Evolutionary conservation across 1,139 yeast species (phyloP), one percentile per base, ranked within the genome.

Genomic region (Scheffersomyces titani): DNA sequence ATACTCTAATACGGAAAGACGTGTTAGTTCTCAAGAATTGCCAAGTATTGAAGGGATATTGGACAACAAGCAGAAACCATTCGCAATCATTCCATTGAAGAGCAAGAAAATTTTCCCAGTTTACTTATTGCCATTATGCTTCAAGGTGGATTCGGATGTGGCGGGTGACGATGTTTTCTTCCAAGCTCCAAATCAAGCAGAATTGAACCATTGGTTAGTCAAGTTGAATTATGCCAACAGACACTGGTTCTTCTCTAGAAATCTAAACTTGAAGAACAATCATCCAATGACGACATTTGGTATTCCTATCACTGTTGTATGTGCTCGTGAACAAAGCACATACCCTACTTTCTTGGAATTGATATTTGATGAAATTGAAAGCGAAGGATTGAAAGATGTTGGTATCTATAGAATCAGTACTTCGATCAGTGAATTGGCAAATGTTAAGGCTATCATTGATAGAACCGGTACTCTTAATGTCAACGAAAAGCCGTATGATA

Each of bases 381-480:
- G 78, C 36, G 85, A 93, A 55, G 98, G 98, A 0, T 71, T 94
- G 46, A 91, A 90, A 61, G 98, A 93, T 69, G 91, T 92, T 58
- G 99, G 99, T 21, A 78, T 94, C 20, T 94, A 94, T 71, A 86
- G 99, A 70, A 90, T 93, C 60, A 91, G 97, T 58, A 96, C 98
- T 0, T 91, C 98, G 0, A 76, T 92, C 51, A 90, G 91, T 51
- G 91, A 92, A 55, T 86, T 94, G 60, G 85, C 83, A 59, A 82
- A 85, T 24, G 79, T 92, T 59, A 91, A 88, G 69, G 76, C 80
- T 11, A 87, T 87, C 47, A 90, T 94, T 69, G 97, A 94, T 71
- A 83, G 82, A 59, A 83, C 85, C 36, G 91, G 91, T 19, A 83
- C 82, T 9, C 65, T 79, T 49, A 74, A 77, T 54, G 87, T 91